Conservation (phyloP, 345 rosid species). For the Conringia planisiliqua region DNA sequence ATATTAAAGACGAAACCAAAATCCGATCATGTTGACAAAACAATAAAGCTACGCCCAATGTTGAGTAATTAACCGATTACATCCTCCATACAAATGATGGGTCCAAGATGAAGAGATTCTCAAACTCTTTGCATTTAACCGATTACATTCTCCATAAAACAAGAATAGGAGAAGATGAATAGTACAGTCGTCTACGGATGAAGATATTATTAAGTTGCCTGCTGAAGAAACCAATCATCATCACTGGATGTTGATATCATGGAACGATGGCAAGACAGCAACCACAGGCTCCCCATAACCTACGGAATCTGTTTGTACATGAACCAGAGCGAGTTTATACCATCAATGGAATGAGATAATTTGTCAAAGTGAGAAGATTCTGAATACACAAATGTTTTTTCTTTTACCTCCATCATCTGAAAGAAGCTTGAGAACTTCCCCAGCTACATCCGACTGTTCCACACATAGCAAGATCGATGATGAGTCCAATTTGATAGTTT, state of each 20-base stretch:
- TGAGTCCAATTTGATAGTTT: neutral
- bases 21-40: neutral
- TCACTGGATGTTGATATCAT: slow-evolving; percentile 43
- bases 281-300: slow-evolving; percentile 88
- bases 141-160: neutral
- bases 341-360: neutral
- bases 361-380: neutral
- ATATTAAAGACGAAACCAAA: neutral
- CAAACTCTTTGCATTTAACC: too few relatives aligned
- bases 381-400: neutral
- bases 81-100: neutral
- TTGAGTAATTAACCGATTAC: neutral
- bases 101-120: too few relatives aligned
- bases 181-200: slow-evolving; percentile 4
- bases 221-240: neutral
- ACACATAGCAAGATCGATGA: slow-evolving; percentile 7
- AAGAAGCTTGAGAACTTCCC: slow-evolving; percentile 83
- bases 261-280: slow-evolving; percentile 86
- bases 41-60: neutral
- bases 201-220: neutral
- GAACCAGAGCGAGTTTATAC: neutral
- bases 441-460: slow-evolving; percentile 88
- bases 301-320: slow-evolving; percentile 55
- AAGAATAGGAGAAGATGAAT: slow-evolving; percentile 10
- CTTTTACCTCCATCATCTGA: slow-evolving; percentile 74